Evolutionary conservation across 108 stramenopile genomes (phyloP).

Genomic region (Skeletonema costatum): DNA sequence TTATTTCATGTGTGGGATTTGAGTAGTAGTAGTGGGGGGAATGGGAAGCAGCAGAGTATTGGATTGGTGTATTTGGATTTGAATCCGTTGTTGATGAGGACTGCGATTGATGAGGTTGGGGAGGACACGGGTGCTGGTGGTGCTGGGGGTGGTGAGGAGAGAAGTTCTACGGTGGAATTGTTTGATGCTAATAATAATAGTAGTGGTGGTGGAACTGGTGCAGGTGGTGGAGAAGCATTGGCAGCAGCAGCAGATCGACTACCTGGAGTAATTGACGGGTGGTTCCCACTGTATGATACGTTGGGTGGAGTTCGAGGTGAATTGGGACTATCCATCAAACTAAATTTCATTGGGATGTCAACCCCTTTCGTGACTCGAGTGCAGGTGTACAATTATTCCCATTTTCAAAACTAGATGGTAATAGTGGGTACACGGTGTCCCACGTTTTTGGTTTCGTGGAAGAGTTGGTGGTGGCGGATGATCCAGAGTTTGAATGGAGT

Average conservation of each 20-base stretch:
- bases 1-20: constrained; percentile 92
- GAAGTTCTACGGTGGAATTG: not conserved
- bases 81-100: constrained; percentile 90
- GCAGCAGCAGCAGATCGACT: not conserved
- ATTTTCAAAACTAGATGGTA: constrained; percentile 86
- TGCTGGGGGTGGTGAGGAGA: constrained; percentile 4
- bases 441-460: constrained; percentile 97
- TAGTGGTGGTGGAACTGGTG: not conserved
- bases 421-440: constrained; percentile 66
- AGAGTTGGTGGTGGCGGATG: constrained; percentile 96
- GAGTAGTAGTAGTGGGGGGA: constrained; percentile 51
- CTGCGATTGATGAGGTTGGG: constrained; percentile 57
- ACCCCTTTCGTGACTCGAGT: constrained; percentile 94
- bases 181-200: not conserved
- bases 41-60: constrained; percentile 55
- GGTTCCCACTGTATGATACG: constrained; percentile 97
- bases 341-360: constrained; percentile 95
- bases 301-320: constrained; percentile 91
- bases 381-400: constrained; percentile 96
- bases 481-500: constrained; percentile 95
- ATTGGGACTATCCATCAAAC: constrained; percentile 85
- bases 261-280: constrained; percentile 82
- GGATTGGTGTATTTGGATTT: constrained; percentile 96
- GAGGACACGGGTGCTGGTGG: constrained; percentile 6
- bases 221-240: not conserved